phyloP scores from a whole-genome alignment of 768 basidiomycete species.

The Pisolithus sp. region DNA sequence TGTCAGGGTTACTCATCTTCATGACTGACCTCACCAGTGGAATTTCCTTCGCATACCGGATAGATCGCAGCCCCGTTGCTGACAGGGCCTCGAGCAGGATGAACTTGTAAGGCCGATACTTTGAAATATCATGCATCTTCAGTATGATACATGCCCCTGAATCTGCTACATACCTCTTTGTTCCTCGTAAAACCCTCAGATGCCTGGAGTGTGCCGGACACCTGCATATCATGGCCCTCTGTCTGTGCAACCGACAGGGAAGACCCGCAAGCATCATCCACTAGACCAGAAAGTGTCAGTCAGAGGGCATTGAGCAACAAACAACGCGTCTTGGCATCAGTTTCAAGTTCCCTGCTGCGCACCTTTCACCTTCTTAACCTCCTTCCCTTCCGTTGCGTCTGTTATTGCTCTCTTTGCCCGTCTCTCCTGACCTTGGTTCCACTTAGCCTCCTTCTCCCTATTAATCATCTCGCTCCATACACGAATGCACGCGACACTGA shows the following conservation, averaged over 20 bases:
- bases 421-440: slow-evolving; percentile 47
- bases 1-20: neutral
- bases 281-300: neutral
- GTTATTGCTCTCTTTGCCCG: slow-evolving; percentile 30
- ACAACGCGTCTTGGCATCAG: neutral
- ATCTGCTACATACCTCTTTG: neutral
- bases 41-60: slow-evolving; percentile 97
- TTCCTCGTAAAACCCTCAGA: neutral
- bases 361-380: slow-evolving; percentile 41
- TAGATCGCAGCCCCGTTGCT: slow-evolving; percentile 91
- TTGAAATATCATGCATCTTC: neutral
- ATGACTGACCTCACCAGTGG: slow-evolving; percentile 72
- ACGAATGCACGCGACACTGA: slow-evolving; percentile 85
- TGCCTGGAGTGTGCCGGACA: neutral
- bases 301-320: neutral
- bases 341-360: neutral
- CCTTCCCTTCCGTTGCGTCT: slow-evolving; percentile 12
- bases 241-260: neutral
- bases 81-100: slow-evolving; percentile 89
- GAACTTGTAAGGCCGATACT: slow-evolving; percentile 61
- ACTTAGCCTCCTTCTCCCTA: slow-evolving; percentile 54
- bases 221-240: neutral
- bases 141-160: neutral
- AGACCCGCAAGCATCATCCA: neutral
- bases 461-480: slow-evolving; percentile 79